Evolutionary conservation across 495 filamentous ascomycete species (phyloP), one percentile per base, ranked within the genome.

Genomic region (Penicillium egyptiacum): DNA sequence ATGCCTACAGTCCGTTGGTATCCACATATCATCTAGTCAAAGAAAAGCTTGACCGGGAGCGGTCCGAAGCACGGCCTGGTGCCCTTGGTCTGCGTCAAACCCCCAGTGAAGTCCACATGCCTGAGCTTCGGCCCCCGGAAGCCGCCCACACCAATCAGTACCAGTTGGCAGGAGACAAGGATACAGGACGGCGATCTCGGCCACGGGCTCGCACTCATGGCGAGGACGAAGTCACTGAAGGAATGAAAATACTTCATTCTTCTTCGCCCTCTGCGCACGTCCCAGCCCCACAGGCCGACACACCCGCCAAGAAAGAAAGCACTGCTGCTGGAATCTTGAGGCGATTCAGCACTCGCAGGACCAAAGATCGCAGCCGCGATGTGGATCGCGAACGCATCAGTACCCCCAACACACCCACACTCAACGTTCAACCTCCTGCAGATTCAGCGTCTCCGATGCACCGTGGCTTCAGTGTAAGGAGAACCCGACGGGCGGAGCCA

Each of bases 21-120:
- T 98, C 95, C 4, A 86, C 98, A 46, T 99, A 99, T 68, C 96
- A 95, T 67, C 86, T 99, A 5, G 94, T 96, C 39, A 88, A 88
- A 54, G 94, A 99, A 74, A 98, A 97, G 73, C 81, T 89, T 55
- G 92, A 96, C 28, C 86, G 89, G 46, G 93, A 99, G 67, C 79
- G 80, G 50, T 58, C 71, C 10, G 87, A 88, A 55, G 70, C 74
- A n/a, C 87, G 84, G 44, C 84, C 86, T 14, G 82, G 85, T 3
- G 81, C 83, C 30, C 63, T 84, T 37, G 71, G 78, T 55, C 77
- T 85, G 62, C 83, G 79, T 40, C 78, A 72, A 33, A 69, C 79
- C 30, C 74, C 84, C 17, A 81, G 79, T 22, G 88, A 90, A 57
- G 78, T 88, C 19, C 78, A 85, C 51, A 79, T 91, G 64, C 87